These are phyloP conservation scores for Fusarium nisikadoi DNA, from an alignment of 2,329 filamentous ascomycete species.

Conservation along the genomic window DNA sequence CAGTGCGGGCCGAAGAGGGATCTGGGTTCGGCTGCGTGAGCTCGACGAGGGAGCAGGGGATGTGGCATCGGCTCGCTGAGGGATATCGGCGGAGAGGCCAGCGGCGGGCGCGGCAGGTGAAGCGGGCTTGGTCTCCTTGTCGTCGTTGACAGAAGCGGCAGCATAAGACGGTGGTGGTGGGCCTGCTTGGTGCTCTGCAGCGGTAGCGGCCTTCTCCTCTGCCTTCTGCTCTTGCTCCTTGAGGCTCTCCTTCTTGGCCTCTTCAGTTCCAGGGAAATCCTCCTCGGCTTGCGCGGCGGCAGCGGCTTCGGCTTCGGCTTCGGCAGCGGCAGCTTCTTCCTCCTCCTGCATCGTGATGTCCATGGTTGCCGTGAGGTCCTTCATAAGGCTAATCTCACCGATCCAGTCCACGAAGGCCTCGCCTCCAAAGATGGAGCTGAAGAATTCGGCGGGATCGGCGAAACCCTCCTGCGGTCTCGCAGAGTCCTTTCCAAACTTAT, in stretches of 20 bases:
- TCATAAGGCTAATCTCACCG: slow-evolving; percentile 98
- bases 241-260: slow-evolving; percentile 66
- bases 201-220: slow-evolving; percentile 36
- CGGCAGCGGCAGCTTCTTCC: slow-evolving; percentile 66
- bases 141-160: slow-evolving; percentile 54
- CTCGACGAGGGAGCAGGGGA: slow-evolving; percentile 57
- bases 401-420: slow-evolving; percentile 97
- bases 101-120: slow-evolving; percentile 30
- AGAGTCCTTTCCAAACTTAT: slow-evolving; percentile 96
- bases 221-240: slow-evolving; percentile 52
- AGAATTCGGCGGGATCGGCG: slow-evolving; percentile 96
- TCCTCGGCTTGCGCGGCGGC: slow-evolving; percentile 60
- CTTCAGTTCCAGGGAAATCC: slow-evolving; percentile 68
- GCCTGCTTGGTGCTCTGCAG: slow-evolving; percentile 44
- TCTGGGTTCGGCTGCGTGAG: slow-evolving; percentile 59
- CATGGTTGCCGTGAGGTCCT: slow-evolving; percentile 97
- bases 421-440: slow-evolving; percentile 97
- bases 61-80: slow-evolving; percentile 48
- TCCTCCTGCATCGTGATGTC: slow-evolving; percentile 93
- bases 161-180: slow-evolving; percentile 48
- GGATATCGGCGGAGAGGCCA: slow-evolving; percentile 29
- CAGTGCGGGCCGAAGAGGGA: slow-evolving; percentile 85
- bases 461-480: slow-evolving; percentile 93
- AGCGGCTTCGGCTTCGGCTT: slow-evolving; percentile 55
- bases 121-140: slow-evolving; percentile 48